Evolutionary conservation across 345 rosid species (phyloP).

Genomic region (Syzygium oleosum): DNA sequence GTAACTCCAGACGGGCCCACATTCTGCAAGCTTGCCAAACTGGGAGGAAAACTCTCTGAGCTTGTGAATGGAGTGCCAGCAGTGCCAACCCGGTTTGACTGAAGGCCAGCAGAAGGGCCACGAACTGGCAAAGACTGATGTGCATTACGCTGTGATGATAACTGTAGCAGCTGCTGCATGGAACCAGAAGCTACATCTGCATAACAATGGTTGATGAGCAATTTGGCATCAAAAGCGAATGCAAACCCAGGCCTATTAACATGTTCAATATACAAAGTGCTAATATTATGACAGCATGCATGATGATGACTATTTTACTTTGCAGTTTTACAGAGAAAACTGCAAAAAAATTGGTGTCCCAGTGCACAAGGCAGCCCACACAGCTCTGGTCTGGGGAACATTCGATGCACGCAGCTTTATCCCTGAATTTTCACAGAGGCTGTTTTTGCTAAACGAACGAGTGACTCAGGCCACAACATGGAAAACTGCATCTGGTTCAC

Average conservation of each 20-base stretch:
- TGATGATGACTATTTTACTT: not conserved
- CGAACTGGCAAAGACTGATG: conserved; percentile 11
- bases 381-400: not conserved
- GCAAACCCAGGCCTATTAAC: not conserved
- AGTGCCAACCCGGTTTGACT: not conserved
- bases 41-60: conserved; percentile 1
- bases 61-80: not conserved
- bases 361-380: not conserved
- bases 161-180: conserved; percentile 24
- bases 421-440: not conserved
- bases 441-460: not conserved
- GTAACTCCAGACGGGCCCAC: conserved; percentile 9
- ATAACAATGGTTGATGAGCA: not conserved
- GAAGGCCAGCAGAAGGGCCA: conserved; percentile 13
- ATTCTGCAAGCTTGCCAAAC: conserved; percentile 5
- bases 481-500: not conserved
- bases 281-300: not conserved
- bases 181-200: conserved; percentile 28
- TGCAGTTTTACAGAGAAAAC: not conserved
- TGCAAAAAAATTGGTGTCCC: not conserved
- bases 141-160: conserved; percentile 13
- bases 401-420: not conserved
- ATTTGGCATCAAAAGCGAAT: not conserved
- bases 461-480: not conserved
- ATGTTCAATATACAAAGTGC: not conserved